Base-by-base conservation (phyloP, 257 asterid genomes). In the Cruciata laevipes region DNA sequence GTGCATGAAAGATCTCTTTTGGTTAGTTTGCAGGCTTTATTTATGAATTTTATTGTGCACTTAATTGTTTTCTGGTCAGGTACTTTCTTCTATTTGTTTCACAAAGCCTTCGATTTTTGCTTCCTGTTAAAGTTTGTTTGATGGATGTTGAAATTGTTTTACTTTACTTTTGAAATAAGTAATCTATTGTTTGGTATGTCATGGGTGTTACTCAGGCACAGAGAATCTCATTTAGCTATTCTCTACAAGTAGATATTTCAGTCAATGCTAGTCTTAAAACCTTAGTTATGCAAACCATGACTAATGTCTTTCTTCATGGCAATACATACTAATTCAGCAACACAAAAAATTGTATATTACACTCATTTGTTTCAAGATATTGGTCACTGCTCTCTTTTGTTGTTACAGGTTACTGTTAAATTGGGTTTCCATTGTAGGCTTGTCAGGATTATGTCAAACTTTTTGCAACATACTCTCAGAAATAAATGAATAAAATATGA, bases 1-100 rank as follows among this genome's bases (percentile, higher is more conserved):
- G 99, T 93, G 71, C 99, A 93, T 68, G 99, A 93, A 78, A 85
- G 99, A 67, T 88, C 99, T 75, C 95, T 93, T 75, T 83, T 93
- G 99, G 99, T 90, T 78, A 86, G 97, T 77, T 76, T 57, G 10
- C 49, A 44, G 3, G 9, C 60, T 68, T 66, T 49, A 16, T 38
- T n/a, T 49, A 7, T 21, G 51, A 7, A 14, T 23, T 67, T 31
- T 24, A 13, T 67, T 27, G 25, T 35, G 30, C 4, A 60, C 13
- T 9, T 14, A 4, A 16, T 47, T 47, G 55, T 17, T 47, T 47
- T 47, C 55, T 47, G 55, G 7, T 47, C 5, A 8, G 55, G 55
- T 42, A 18, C 7, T 56, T 44, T 53, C 57, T n/a, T 76, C 40
- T 11, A 23, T 47, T 47, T 58, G 61, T 44, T 24, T 76, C 57